Evolutionary conservation across 805 yeast genomes (phyloP).

Genomic region (Lachancea thermotolerans): DNA sequence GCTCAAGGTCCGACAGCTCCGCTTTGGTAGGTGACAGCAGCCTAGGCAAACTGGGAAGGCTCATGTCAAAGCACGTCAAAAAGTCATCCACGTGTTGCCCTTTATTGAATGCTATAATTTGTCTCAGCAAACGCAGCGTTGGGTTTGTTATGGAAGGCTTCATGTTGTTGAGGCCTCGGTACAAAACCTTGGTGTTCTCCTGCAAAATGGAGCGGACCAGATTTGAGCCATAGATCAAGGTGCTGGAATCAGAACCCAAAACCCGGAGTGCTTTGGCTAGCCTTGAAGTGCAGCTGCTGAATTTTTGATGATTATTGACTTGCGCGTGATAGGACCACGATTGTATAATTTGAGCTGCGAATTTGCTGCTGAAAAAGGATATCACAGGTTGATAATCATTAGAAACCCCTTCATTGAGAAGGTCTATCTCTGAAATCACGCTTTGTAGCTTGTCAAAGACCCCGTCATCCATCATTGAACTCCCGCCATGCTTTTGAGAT

Average conservation of each 20-base stretch:
- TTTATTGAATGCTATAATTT: slow-evolving; percentile 43
- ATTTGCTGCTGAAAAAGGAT: slow-evolving; percentile 33
- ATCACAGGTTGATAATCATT: slow-evolving; percentile 24
- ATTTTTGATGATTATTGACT: slow-evolving; percentile 44
- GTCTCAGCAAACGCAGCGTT: slow-evolving; percentile 47
- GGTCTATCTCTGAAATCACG: slow-evolving; percentile 13
- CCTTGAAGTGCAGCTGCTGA: slow-evolving; percentile 39
- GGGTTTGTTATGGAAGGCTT: slow-evolving; percentile 58
- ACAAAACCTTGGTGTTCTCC: slow-evolving; percentile 54
- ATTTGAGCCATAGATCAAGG: slow-evolving; percentile 17
- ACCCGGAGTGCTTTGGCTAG: slow-evolving; percentile 34
- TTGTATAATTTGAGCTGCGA: slow-evolving; percentile 35
- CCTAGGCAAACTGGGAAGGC: slow-evolving; percentile 54
- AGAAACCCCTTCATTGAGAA: slow-evolving; percentile 15
- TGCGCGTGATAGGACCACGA: slow-evolving; percentile 44
- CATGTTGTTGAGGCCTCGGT: slow-evolving; percentile 55
- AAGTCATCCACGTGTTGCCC: slow-evolving; percentile 52
- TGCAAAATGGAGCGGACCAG: slow-evolving; percentile 45
- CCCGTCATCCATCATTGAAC: slow-evolving; percentile 24
- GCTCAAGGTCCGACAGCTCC: slow-evolving; percentile 37
- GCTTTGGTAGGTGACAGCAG: slow-evolving; percentile 47
- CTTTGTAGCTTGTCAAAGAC: slow-evolving; percentile 22
- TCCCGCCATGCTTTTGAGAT: slow-evolving; percentile 13
- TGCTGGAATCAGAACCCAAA: slow-evolving; percentile 14
- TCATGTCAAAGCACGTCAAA: slow-evolving; percentile 60